Evolutionary conservation across 2,329 filamentous ascomycete species (phyloP).

Genomic region (Colletotrichum orbiculare): DNA sequence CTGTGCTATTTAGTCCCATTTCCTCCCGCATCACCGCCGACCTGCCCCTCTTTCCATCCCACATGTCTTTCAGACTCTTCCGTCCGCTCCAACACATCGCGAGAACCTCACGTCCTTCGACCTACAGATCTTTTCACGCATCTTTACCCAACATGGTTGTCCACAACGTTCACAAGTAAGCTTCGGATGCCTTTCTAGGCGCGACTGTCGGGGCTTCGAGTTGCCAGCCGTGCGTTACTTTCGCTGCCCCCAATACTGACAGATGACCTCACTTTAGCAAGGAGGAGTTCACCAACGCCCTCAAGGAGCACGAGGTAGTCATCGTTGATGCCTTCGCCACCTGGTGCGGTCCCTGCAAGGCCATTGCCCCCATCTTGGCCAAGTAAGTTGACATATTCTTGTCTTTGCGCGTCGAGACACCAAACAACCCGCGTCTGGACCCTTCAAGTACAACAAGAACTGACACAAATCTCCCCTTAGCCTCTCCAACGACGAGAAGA

Average conservation of each 20-base stretch:
- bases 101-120: constrained; percentile 15
- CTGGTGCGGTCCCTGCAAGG: constrained; percentile 97
- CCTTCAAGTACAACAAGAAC: too few species aligned
- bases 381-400: too few species aligned
- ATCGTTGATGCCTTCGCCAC: constrained; percentile 86
- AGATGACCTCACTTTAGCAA: too few species aligned
- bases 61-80: constrained; percentile 32
- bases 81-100: constrained; percentile 30
- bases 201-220: background rate
- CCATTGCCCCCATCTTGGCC: constrained; percentile 81
- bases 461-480: too few species aligned
- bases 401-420: too few species aligned
- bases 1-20: constrained; percentile 26
- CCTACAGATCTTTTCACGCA: constrained; percentile 46
- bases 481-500: too few species aligned
- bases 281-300: too few species aligned
- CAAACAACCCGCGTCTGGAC: too few species aligned
- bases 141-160: constrained; percentile 57
- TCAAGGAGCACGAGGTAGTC: too few species aligned
- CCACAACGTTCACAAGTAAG: constrained; percentile 54
- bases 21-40: constrained; percentile 16
- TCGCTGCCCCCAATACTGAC: too few species aligned
- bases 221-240: too few species aligned
- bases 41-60: constrained; percentile 9
- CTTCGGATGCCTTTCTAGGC: background rate